These are phyloP conservation scores for Saturnispora kantuleensis DNA, from an alignment of 805 yeast species.

Conservation along the genomic window DNA sequence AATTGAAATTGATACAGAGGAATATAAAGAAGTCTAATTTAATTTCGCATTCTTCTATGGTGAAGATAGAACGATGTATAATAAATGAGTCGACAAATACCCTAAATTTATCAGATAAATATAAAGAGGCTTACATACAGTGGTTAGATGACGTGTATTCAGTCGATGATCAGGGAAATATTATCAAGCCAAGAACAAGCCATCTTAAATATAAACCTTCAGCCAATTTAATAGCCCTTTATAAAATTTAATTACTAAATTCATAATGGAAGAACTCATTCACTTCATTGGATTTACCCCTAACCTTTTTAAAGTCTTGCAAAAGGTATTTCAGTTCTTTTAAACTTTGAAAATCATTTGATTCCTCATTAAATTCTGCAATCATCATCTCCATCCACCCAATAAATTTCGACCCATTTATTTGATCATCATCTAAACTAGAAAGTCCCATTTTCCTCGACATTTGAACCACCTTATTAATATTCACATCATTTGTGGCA, in stretches of 20 bases:
- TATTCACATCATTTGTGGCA: constrained; percentile 7
- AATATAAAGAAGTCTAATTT: not conserved
- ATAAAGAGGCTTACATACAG: constrained; percentile 1
- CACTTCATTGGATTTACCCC: not conserved
- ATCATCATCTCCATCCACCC: constrained; percentile 13
- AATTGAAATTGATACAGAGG: not conserved
- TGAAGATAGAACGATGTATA: not conserved
- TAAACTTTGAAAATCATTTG: constrained; percentile 3
- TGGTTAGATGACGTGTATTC: not conserved
- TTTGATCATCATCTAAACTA: not conserved
- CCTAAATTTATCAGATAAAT: constrained; percentile 3
- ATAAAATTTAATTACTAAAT: not conserved
- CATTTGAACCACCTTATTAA: constrained; percentile 9
- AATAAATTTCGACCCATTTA: constrained; percentile 10
- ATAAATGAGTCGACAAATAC: not conserved
- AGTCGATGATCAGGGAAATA: not conserved
- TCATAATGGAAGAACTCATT: not conserved
- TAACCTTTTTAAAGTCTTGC: not conserved
- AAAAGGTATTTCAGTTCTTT: constrained; percentile 2
- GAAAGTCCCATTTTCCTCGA: constrained; percentile 11
- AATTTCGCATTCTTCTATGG: not conserved
- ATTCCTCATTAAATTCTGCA: constrained; percentile 10
- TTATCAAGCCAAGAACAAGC: not conserved
- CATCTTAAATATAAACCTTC: constrained; percentile 2
- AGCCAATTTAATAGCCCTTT: not conserved